Conservation (phyloP, 805 yeast species). For the Dipodascus geniculatus region DNA sequence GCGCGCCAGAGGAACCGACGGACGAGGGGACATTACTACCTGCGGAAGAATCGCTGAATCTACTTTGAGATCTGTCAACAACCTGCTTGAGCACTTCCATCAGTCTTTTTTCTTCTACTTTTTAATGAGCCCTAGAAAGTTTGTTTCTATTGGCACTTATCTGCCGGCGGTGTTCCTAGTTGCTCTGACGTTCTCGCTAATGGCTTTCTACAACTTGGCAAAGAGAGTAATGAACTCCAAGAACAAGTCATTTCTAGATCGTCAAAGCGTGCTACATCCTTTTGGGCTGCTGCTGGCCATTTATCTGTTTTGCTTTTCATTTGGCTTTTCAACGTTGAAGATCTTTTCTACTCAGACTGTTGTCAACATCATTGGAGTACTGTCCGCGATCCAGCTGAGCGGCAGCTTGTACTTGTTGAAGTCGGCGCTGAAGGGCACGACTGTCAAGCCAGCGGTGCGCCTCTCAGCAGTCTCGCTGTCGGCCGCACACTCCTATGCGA, state of each 20-base stretch:
- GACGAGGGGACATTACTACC: constrained; percentile 71
- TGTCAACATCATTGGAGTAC: constrained; percentile 12
- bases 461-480: not conserved
- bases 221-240: constrained; percentile 12
- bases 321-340: constrained; percentile 8
- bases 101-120: constrained; percentile 93
- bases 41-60: constrained; percentile 88
- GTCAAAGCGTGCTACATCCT: not conserved
- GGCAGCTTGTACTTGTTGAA: not conserved
- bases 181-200: constrained; percentile 56
- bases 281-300: constrained; percentile 16
- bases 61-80: constrained; percentile 77
- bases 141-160: constrained; percentile 90
- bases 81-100: constrained; percentile 88
- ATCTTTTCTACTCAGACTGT: constrained; percentile 6
- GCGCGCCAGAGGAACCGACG: constrained; percentile 49
- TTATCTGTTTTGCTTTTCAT: constrained; percentile 4
- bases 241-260: constrained; percentile 10
- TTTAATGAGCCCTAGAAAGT: constrained; percentile 60
- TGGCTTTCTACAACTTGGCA: constrained; percentile 37
- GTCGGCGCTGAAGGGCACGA: not conserved
- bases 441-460: not conserved
- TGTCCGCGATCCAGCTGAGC: not conserved
- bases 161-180: constrained; percentile 72
- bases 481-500: constrained; percentile 32